phyloP scores from a whole-genome alignment of 2,329 filamentous ascomycete species.

The Neofusicoccum parvum region DNA sequence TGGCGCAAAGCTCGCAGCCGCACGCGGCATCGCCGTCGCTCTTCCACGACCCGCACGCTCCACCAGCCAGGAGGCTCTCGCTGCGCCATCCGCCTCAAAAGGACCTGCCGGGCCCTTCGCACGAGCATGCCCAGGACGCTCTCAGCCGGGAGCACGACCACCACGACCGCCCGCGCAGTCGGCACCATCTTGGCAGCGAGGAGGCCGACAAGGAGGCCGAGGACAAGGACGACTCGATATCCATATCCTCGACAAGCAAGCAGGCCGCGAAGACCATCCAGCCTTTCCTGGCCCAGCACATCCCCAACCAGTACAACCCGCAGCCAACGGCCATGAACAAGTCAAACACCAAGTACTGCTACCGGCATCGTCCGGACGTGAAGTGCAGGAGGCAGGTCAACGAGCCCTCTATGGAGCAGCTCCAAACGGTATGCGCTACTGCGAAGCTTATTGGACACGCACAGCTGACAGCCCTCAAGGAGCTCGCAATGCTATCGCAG shows the following conservation, averaged over 20 bases:
- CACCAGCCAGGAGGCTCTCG: constrained; percentile 19
- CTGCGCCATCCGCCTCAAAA: constrained; percentile 20
- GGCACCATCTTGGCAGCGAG: constrained; percentile 31
- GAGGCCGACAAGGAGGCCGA: constrained; percentile 28
- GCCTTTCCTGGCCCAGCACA: constrained; percentile 88
- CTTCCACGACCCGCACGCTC: constrained; percentile 21
- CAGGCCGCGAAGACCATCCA: constrained; percentile 77
- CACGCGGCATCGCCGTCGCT: constrained; percentile 16
- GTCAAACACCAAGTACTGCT: constrained; percentile 89
- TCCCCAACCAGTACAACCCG: constrained; percentile 84
- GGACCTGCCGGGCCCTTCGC: not conserved
- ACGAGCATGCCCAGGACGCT: not conserved
- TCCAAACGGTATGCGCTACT: constrained; percentile 71
- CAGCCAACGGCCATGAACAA: constrained; percentile 46
- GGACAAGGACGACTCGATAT: constrained; percentile 37
- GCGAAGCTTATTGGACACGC: constrained; percentile 29
- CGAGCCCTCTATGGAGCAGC: constrained; percentile 92
- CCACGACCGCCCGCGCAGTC: constrained; percentile 39
- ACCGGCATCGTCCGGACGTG: constrained; percentile 88
- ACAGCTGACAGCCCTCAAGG: constrained; percentile 50
- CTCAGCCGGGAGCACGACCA: not conserved
- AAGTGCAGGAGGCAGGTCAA: constrained; percentile 92
- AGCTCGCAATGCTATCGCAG: constrained; percentile 78
- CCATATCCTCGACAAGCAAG: constrained; percentile 53
- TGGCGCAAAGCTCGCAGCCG: constrained; percentile 17